Evolutionary conservation across 352 stramenopile genomes (phyloP).

Genomic region (Globisporangium cederbergense): DNA sequence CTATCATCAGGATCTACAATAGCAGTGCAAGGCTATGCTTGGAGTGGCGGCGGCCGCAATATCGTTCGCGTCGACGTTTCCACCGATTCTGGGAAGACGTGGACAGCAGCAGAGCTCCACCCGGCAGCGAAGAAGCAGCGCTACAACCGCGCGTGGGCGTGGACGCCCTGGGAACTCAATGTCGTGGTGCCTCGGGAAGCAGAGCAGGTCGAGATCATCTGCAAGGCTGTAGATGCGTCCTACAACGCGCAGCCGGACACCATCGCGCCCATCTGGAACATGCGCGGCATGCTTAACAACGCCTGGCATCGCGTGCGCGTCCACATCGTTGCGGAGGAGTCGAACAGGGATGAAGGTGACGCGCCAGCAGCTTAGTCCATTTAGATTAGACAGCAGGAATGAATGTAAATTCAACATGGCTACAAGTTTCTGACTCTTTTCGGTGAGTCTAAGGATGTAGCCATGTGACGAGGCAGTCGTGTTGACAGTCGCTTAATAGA

Average conservation of each 20-base stretch:
- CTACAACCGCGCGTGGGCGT: constrained; percentile 92
- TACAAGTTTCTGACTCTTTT: background rate
- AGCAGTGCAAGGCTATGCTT: constrained; percentile 93
- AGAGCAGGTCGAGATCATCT: constrained; percentile 85
- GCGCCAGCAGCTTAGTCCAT: background rate
- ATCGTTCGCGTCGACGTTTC: constrained; percentile 97
- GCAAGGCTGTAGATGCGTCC: constrained; percentile 92
- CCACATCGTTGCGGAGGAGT: constrained; percentile 23
- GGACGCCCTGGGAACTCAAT: constrained; percentile 95
- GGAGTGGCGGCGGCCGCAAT: constrained; percentile 92
- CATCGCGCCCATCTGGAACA: constrained; percentile 96
- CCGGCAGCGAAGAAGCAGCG: constrained; percentile 78
- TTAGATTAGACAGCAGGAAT: background rate
- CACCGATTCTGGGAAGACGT: constrained; percentile 92
- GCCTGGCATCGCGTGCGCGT: constrained; percentile 91
- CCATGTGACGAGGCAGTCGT: background rate
- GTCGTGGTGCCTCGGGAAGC: constrained; percentile 79
- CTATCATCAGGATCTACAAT: constrained; percentile 21
- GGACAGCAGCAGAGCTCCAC: constrained; percentile 83
- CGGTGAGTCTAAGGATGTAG: background rate
- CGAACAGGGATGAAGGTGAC: constrained; percentile 8
- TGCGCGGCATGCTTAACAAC: constrained; percentile 97
- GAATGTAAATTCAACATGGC: background rate
- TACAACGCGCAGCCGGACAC: constrained; percentile 97
- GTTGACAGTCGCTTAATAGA: background rate